These are phyloP conservation scores for Yamadazyma ubonensis DNA, from an alignment of 805 yeast genomes.

Conservation along the genomic window DNA sequence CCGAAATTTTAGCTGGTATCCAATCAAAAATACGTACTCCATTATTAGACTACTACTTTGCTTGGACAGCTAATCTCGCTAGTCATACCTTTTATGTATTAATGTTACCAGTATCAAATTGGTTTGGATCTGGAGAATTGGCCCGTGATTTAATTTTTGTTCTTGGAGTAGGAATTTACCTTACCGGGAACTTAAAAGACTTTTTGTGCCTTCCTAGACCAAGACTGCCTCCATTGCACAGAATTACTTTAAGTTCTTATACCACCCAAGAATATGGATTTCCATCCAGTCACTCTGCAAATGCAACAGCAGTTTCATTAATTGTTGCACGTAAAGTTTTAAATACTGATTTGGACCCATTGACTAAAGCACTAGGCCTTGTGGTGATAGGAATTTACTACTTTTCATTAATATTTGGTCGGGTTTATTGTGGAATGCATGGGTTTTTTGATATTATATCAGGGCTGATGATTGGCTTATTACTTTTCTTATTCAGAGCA, in stretches of 20 bases:
- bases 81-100: conserved; percentile 92
- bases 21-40: conserved; percentile 54
- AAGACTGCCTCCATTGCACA: conserved; percentile 81
- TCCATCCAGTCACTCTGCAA: conserved; percentile 92
- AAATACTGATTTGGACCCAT: conserved; percentile 1
- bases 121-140: conserved; percentile 65
- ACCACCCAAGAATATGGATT: conserved; percentile 94
- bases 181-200: conserved; percentile 79
- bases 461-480: conserved; percentile 65
- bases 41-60: conserved; percentile 68
- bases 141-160: conserved; percentile 62
- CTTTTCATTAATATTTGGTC: conserved; percentile 67
- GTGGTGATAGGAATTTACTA: conserved; percentile 47
- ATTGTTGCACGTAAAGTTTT: conserved; percentile 26
- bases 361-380: conserved; percentile 15
- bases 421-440: conserved; percentile 97
- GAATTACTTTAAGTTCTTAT: conserved; percentile 87
- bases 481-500: conserved; percentile 49
- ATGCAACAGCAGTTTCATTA: conserved; percentile 80
- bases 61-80: conserved; percentile 86
- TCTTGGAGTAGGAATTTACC: conserved; percentile 67
- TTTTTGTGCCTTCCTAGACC: conserved; percentile 90
- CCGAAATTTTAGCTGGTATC: conserved; percentile 52
- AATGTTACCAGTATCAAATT: conserved; percentile 79
- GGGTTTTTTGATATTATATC: conserved; percentile 74